Conservation (phyloP, 129 eudicot genomes). For the Helichrysum umbraculigerum region DNA sequence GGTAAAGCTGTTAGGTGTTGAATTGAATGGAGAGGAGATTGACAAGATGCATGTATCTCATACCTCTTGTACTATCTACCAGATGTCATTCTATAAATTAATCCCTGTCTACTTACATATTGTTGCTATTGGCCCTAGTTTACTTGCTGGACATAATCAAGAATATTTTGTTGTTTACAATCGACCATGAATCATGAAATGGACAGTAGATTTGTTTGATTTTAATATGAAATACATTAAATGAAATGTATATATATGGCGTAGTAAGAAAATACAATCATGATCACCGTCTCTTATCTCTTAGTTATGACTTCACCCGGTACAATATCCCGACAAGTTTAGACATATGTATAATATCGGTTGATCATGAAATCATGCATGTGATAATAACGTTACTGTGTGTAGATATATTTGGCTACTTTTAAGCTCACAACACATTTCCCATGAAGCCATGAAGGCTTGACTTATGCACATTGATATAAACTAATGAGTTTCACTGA, state of each 20-base stretch:
- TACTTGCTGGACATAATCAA: not conserved
- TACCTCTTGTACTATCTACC: slow-evolving; percentile 9
- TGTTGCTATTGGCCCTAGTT: not conserved
- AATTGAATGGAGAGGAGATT: not conserved
- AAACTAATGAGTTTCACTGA: not conserved
- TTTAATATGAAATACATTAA: not conserved
- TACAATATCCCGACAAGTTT: not conserved
- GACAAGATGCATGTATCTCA: slow-evolving; percentile 5
- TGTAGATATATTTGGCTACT: not conserved
- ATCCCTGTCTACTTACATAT: not conserved
- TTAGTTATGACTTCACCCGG: not conserved
- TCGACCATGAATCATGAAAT: slow-evolving; percentile 22
- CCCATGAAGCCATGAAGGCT: not conserved
- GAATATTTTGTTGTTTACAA: slow-evolving; percentile 5
- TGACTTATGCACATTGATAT: not conserved
- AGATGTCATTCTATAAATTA: no score
- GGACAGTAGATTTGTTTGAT: slow-evolving; percentile 1
- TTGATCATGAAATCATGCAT: slow-evolving; percentile 9
- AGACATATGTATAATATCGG: slow-evolving; percentile 12
- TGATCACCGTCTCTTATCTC: slow-evolving; percentile 4
- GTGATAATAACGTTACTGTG: not conserved
- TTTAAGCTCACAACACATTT: not conserved
- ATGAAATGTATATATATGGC: not conserved
- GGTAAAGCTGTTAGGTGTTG: not conserved
- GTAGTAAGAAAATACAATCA: not conserved